phyloP scores from a whole-genome alignment of 176 grass and related monocot species.

The Rhynchospora breviuscula region DNA sequence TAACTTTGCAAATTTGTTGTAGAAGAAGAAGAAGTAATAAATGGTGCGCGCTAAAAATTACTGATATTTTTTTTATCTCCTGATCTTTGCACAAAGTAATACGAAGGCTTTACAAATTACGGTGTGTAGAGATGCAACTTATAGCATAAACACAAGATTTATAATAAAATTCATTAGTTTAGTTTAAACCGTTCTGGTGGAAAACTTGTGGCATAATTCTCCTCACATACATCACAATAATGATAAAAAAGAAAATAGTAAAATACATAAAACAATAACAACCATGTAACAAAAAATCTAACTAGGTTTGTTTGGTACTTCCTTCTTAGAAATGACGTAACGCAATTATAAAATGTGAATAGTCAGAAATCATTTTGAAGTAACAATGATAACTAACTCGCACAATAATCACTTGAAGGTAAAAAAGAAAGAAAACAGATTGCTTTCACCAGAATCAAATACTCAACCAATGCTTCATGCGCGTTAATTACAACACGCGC shows the following conservation, averaged over 20 bases:
- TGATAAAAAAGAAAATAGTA: neutral
- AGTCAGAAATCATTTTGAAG: neutral
- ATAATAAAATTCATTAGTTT: too few relatives aligned
- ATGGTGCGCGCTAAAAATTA: too few relatives aligned
- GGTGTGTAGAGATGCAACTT: too few relatives aligned
- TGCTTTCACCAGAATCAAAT: conserved; percentile 1
- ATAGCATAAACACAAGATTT: too few relatives aligned
- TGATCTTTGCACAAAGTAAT: too few relatives aligned
- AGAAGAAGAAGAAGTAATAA: too few relatives aligned
- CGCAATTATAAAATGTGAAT: neutral
- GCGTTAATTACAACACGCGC: too few relatives aligned
- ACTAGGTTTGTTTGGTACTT: neutral
- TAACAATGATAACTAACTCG: neutral
- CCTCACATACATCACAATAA: neutral
- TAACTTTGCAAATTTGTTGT: too few relatives aligned
- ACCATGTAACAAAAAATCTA: neutral
- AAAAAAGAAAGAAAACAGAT: neutral
- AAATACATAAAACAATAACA: neutral
- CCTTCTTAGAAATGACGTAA: neutral
- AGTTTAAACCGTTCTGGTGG: too few relatives aligned
- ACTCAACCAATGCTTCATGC: neutral
- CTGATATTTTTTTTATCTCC: too few relatives aligned
- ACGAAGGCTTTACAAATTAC: too few relatives aligned
- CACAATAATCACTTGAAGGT: neutral
- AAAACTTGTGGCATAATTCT: neutral